phyloP scores from a whole-genome alignment of 768 basidiomycete genomes.

The Serendipita sp. region DNA sequence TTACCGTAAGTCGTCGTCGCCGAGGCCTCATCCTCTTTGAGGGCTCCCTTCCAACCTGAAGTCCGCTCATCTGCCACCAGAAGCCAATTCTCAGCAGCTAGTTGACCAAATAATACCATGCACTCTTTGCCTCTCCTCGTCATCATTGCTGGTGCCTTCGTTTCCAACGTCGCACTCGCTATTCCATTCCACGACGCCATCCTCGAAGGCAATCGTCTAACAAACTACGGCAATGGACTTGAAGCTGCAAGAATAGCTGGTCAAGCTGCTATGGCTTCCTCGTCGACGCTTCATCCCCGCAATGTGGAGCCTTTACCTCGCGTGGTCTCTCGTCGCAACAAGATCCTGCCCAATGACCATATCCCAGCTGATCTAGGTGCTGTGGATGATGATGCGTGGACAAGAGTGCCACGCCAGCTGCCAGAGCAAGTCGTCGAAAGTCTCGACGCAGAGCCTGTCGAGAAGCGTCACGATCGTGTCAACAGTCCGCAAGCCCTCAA shows the following conservation, averaged over 20 bases:
- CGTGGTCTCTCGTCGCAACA: neutral
- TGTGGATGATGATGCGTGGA: neutral
- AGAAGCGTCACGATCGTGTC: constrained; percentile 2
- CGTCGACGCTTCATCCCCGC: neutral
- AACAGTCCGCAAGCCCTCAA: neutral
- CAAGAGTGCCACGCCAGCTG: neutral
- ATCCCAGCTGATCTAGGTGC: neutral
- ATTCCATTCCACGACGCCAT: neutral
- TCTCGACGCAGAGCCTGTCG: neutral
- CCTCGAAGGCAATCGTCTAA: too few relatives aligned
- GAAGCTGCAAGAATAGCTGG: neutral
- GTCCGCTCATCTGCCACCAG: too few relatives aligned
- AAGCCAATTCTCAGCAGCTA: too few relatives aligned
- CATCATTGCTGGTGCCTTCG: neutral
- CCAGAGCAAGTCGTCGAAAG: neutral
- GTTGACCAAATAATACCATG: neutral
- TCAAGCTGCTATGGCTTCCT: neutral
- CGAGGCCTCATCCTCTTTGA: too few relatives aligned
- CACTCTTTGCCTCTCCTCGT: neutral
- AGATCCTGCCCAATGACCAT: neutral
- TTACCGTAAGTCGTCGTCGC: too few relatives aligned
- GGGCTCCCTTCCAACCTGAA: too few relatives aligned
- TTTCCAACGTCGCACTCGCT: neutral
- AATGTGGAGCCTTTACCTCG: neutral
- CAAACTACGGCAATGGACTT: neutral